phyloP scores from a whole-genome alignment of 257 asterid genomes.

The Penstemon eatonii region DNA sequence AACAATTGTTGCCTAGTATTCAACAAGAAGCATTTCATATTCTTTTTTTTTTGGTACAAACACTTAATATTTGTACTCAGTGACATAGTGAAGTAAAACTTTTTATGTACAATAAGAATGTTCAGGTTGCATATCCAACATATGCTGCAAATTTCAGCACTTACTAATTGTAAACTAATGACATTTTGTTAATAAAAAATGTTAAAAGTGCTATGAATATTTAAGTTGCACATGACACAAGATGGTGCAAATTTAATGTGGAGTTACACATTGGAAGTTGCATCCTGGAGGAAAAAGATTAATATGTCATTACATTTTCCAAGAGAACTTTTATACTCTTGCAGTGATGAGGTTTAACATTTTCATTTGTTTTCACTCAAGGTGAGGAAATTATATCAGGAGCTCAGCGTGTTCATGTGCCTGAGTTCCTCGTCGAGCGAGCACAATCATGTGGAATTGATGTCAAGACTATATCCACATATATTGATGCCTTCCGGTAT shows the following conservation, averaged over 20 bases:
- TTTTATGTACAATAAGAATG: neutral
- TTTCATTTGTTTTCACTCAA: constrained; percentile 21
- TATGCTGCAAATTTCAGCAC: too few species aligned
- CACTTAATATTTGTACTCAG: neutral
- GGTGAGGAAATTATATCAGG: constrained; percentile 98
- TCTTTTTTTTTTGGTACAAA: too few species aligned
- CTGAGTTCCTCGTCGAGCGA: constrained; percentile 63
- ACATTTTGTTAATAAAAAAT: neutral
- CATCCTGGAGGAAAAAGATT: neutral
- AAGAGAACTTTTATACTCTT: neutral
- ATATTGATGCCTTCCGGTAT: constrained; percentile 83
- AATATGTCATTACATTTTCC: neutral
- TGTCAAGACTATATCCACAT: constrained; percentile 69
- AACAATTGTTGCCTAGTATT: neutral
- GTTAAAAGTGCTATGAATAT: neutral
- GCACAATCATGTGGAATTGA: constrained; percentile 79
- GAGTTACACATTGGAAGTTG: neutral
- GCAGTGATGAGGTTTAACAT: neutral
- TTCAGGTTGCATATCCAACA: too few species aligned
- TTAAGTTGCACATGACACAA: neutral
- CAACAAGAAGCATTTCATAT: neutral
- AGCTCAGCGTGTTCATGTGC: constrained; percentile 84
- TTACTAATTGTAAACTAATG: neutral
- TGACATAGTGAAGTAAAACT: neutral
- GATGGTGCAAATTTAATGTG: neutral